These are phyloP conservation scores for Sugiyamaella castrensis DNA, from an alignment of 1,139 yeast genomes.

Conservation along the genomic window DNA sequence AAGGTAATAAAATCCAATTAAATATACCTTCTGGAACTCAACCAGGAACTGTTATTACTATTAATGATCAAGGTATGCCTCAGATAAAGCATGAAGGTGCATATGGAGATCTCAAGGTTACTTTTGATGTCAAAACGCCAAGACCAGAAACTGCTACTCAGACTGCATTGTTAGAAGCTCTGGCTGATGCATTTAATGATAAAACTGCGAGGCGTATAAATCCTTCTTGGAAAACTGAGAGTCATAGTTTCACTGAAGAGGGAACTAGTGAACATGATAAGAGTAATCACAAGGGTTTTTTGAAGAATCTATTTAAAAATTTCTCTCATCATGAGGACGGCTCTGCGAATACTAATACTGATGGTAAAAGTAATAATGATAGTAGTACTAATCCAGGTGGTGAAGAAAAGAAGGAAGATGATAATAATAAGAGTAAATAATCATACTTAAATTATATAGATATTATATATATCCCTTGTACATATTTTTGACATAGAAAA, in stretches of 20 bases:
- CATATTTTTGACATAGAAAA: too few species aligned
- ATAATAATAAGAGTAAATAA: not conserved
- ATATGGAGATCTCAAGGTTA: conserved; percentile 72
- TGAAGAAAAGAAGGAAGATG: too few species aligned
- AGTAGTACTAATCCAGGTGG: too few species aligned
- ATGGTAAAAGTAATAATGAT: too few species aligned
- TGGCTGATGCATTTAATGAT: conserved; percentile 88
- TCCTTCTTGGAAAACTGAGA: conserved; percentile 32
- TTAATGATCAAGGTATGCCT: conserved; percentile 90
- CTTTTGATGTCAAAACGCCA: conserved; percentile 66
- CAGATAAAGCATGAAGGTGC: conserved; percentile 49
- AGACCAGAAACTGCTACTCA: conserved; percentile 84
- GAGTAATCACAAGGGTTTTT: conserved; percentile 22
- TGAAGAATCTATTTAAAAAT: conserved; percentile 32
- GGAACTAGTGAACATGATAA: conserved; percentile 8
- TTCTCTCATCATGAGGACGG: conserved; percentile 27
- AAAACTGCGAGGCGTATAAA: conserved; percentile 68
- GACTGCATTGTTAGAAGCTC: conserved; percentile 86
- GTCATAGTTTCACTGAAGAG: not conserved
- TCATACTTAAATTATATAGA: conserved; percentile 19
- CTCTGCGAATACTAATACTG: too few species aligned
- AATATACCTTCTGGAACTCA: conserved; percentile 88
- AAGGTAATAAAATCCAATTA: conserved; percentile 53
- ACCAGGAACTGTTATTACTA: conserved; percentile 66
- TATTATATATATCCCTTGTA: conserved; percentile 11